Evolutionary conservation across 2,329 filamentous ascomycete genomes (phyloP), one percentile per base, ranked within the genome.

Genomic region (Ophiostoma australiae): DNA sequence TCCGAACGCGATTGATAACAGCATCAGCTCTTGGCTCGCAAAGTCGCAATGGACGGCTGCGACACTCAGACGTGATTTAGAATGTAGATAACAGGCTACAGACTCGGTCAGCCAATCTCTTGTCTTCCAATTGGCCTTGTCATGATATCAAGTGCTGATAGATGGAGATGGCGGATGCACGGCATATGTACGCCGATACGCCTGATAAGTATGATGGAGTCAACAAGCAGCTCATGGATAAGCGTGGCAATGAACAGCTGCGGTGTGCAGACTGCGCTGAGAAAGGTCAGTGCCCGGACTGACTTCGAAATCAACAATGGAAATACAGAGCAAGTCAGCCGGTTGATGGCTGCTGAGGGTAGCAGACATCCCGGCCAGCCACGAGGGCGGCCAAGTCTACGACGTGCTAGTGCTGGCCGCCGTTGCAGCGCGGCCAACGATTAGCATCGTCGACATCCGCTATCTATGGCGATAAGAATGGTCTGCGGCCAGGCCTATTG

Each of bases 321-420:
- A 39, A 39, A 39, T 11, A 39, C 6, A 39, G 37, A 39, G 37
- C 3, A 31, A 31, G 27, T 31, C 27, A 31, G 27, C 27, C 27
- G 44, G 52, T 27, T 55, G 23, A 41, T 17, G 11, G 44, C 4
- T 35, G 48, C 67, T 68, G 7, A 55, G 44, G 41, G 17, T 52
- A 23, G 67, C 17, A 68, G 33, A n/a, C 23, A 20, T 31, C 67
- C 39, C n/a, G 23, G 15, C 52, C 52, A 35, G 20, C 68, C 39
- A 35, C 48, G 33, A 44, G 10, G 7, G 55, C 70, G 70, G 70
- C 70, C 70, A 71, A 55, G 70, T n/a, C 67, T 66, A 71, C 7
- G 31, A 31, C n/a, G 11, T 31, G 10, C 33, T 69, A 71, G 70
- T 52, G 20, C 39, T 71, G 67, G 70, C 70, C 70, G 70, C 55